phyloP scores from a whole-genome alignment of 2,329 filamentous ascomycete species.

The Trichoderma cornu-damae region DNA sequence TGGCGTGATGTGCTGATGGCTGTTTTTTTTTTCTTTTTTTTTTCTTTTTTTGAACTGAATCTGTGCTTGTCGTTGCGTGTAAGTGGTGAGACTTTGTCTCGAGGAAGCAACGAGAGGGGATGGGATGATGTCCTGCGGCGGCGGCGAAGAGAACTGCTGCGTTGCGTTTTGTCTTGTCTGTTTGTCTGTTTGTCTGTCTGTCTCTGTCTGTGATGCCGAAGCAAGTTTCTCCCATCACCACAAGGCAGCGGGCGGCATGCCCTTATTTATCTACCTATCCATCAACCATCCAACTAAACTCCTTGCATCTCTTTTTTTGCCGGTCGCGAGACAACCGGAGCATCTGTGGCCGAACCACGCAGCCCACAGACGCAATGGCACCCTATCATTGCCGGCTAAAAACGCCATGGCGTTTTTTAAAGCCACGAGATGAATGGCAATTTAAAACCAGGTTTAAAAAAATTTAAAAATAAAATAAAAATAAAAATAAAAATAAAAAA shows the following conservation, averaged over 20 bases:
- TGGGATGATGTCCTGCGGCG: neutral
- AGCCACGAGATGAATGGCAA: neutral
- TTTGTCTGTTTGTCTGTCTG: neutral
- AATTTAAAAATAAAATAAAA: too few species aligned
- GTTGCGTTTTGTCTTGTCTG: neutral
- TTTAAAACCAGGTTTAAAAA: neutral
- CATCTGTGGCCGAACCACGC: too few species aligned
- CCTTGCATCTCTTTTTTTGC: too few species aligned
- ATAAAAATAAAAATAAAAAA: too few species aligned
- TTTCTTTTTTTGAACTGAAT: too few species aligned
- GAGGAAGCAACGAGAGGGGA: neutral
- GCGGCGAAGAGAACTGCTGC: neutral
- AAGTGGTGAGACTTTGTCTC: neutral
- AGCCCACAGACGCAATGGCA: neutral
- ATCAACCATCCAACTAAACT: too few species aligned
- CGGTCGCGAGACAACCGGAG: too few species aligned
- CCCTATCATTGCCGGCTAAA: neutral
- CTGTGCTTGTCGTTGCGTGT: neutral
- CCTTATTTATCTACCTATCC: constrained; percentile 3
- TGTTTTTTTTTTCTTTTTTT: too few species aligned
- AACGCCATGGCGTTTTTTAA: neutral
- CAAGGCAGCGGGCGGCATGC: neutral
- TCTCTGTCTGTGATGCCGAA: neutral
- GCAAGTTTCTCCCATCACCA: neutral
- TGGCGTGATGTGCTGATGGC: neutral